phyloP scores from a whole-genome alignment of 495 filamentous ascomycete genomes.

The Daldinia grandis region DNA sequence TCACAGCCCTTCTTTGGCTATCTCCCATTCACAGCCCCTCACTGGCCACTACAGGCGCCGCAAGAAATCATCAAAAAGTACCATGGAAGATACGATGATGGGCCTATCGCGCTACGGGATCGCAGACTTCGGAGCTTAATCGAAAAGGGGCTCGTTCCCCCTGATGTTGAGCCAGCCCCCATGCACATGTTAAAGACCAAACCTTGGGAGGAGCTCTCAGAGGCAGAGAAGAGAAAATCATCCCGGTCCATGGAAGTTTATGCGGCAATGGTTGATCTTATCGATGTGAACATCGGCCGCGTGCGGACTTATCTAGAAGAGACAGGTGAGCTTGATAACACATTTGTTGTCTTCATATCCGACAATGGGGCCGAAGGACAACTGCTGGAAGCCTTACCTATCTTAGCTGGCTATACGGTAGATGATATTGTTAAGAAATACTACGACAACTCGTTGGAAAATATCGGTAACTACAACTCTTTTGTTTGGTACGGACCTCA shows the following conservation, averaged over 20 bases:
- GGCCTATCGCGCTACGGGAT: conserved; percentile 62
- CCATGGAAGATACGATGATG: conserved; percentile 64
- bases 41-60: conserved; percentile 69
- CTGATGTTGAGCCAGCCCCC: conserved; percentile 61
- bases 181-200: conserved; percentile 63
- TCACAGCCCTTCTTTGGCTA: conserved; percentile 68
- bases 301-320: conserved; percentile 63
- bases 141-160: conserved; percentile 59
- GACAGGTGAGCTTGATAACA: conserved; percentile 69
- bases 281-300: conserved; percentile 68
- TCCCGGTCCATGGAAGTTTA: conserved; percentile 66
- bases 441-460: conserved; percentile 69
- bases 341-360: conserved; percentile 70
- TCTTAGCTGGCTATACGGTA: conserved; percentile 54
- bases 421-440: conserved; percentile 66
- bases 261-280: conserved; percentile 70
- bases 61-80: conserved; percentile 61
- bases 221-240: conserved; percentile 61
- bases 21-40: conserved; percentile 66
- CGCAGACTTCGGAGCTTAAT: conserved; percentile 61
- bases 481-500: conserved; percentile 74
- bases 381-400: conserved; percentile 66
- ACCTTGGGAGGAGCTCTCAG: conserved; percentile 60
- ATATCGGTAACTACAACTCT: conserved; percentile 66
- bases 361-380: conserved; percentile 73